Base-by-base conservation (phyloP, 1,284 basidiomycete genomes). In the Coniophora puteana region DNA sequence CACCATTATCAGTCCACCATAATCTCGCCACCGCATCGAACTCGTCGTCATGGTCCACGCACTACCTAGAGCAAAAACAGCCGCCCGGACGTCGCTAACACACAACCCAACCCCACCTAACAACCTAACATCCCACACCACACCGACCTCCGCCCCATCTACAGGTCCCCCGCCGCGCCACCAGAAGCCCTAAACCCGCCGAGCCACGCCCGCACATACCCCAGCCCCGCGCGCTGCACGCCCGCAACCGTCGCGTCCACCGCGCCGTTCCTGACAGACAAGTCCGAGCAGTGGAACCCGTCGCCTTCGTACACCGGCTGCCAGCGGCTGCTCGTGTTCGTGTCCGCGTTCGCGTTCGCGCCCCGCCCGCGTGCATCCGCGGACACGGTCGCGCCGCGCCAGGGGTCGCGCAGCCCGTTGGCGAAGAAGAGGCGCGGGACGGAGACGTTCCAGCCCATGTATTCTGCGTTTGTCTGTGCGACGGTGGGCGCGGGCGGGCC, bases 341-440 rank as follows among this genome's bases (percentile, higher is more conserved):
- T 71, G 61, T 22, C 66, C 66, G 22, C n/a, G n/a, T n/a, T n/a
- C n/a, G n/a, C n/a, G n/a, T n/a, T n/a, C n/a, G n/a, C n/a, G n/a
- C n/a, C n/a, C n/a, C n/a, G n/a, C n/a, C n/a, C n/a, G n/a, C n/a
- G n/a, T n/a, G n/a, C n/a, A n/a, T 74, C 69, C 1, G 82, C 78
- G 4, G 83, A 84, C 11, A 83, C 63, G 0, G 83, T 85, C 6
- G 75, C 74, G 43, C 81, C 80, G 45, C 74, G 71, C 83, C 83
- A 87, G n/a, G 83, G 82, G 54, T 86, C 83, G 36, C 83, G 75
- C 34, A 68, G 59, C 29, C 81, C 82, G 41, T 81, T 86, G 16
- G 78, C 80, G 50, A 84, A 83, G 70, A 87, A 83, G 1, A 88
- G 61, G n/a, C 72, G 68, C 38, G 77, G 61, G 32, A 73, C 63